Percentiles rank a stretch among this genome's conserved stretches.
Evolutionary conservation across 768 basidiomycete species (phyloP).

Genomic region (Myochromella boudieri): DNA sequence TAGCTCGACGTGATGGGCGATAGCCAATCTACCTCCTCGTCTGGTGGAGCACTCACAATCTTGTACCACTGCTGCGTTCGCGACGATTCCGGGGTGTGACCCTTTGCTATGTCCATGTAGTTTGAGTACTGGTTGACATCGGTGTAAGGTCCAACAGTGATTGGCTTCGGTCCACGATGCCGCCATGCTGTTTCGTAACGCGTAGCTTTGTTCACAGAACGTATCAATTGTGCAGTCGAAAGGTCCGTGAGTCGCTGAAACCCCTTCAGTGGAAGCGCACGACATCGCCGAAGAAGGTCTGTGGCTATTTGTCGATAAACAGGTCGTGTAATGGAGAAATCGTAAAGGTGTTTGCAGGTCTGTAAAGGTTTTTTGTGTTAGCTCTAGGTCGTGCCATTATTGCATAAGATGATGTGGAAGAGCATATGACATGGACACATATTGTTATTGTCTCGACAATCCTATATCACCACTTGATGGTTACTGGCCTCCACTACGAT

Average conservation of each 20-base stretch:
- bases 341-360: slow-evolving; percentile 63
- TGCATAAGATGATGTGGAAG: not conserved
- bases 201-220: slow-evolving; percentile 61
- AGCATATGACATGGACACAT: not conserved
- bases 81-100: slow-evolving; percentile 7
- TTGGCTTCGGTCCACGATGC: slow-evolving; percentile 54
- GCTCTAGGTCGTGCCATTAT: not conserved
- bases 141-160: slow-evolving; percentile 29
- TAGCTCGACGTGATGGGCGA: slow-evolving; percentile 77
- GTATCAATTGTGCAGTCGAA: slow-evolving; percentile 58
- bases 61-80: slow-evolving; percentile 56
- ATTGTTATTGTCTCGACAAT: too few species aligned
- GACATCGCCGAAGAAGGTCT: slow-evolving; percentile 61
- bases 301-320: slow-evolving; percentile 68
- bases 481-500: too few species aligned
- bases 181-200: slow-evolving; percentile 65
- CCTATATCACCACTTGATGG: too few species aligned
- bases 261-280: slow-evolving; percentile 66
- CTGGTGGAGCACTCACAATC: slow-evolving; percentile 63
- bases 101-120: slow-evolving; percentile 34
- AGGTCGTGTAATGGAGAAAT: slow-evolving; percentile 63
- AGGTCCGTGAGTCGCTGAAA: slow-evolving; percentile 71
- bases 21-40: slow-evolving; percentile 73
- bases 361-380: slow-evolving; percentile 25
- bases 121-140: slow-evolving; percentile 34